phyloP scores from a whole-genome alignment of 768 basidiomycete species.

The Dentipellis fragilis region DNA sequence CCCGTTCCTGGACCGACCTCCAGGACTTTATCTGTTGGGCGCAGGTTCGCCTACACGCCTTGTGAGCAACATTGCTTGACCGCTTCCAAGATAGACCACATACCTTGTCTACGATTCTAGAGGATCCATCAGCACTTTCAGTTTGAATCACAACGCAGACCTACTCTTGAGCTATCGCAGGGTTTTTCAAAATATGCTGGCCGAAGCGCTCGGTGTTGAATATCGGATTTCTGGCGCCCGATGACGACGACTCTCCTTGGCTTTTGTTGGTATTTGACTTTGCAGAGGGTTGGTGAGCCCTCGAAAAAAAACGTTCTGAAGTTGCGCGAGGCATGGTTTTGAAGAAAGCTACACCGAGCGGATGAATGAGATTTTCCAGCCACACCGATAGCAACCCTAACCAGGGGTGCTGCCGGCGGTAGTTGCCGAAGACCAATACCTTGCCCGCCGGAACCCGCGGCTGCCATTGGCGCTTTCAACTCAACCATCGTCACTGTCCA shows the following conservation, averaged over 20 bases:
- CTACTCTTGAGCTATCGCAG: constrained; percentile 82
- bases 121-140: constrained; percentile 9
- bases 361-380: too few species aligned
- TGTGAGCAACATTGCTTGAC: neutral
- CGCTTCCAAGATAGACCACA: neutral
- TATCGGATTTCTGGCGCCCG: constrained; percentile 66
- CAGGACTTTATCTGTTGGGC: constrained; percentile 90
- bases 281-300: constrained; percentile 54
- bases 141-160: constrained; percentile 12
- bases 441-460: too few species aligned
- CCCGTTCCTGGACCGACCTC: constrained; percentile 98
- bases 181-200: constrained; percentile 96
- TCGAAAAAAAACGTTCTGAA: constrained; percentile 18
- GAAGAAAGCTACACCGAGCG: neutral
- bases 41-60: constrained; percentile 64
- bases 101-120: constrained; percentile 57
- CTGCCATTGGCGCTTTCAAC: too few species aligned
- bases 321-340: constrained; percentile 1
- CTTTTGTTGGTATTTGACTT: constrained; percentile 41
- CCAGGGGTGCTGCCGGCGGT: too few species aligned
- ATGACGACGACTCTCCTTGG: constrained; percentile 26
- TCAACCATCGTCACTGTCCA: too few species aligned
- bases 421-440: too few species aligned
- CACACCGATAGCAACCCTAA: too few species aligned
- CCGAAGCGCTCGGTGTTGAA: constrained; percentile 95